Base-by-base conservation (phyloP, 2,329 filamentous ascomycete genomes). In the Venturia oleaginea region DNA sequence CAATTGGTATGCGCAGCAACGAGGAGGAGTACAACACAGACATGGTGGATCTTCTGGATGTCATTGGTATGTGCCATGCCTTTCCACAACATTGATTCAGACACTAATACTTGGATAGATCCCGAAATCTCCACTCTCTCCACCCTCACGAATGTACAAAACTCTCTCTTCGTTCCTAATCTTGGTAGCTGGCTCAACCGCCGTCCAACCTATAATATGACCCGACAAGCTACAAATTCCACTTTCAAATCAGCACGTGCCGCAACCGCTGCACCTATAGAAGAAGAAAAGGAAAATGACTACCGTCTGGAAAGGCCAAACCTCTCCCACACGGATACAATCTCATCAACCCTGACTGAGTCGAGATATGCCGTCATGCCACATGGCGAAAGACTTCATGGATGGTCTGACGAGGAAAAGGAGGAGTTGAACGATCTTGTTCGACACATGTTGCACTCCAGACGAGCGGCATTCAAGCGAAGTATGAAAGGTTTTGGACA, bases 91-190 rank as follows among this genome's bases (percentile, higher is more conserved):
- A 65, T 15, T 42, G 54, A 10, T 22, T 8, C 34, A 37, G 32
- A 15, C 3, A 34, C 30, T 19, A 66, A 7, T 30, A 17, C 5
- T 10, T 19, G 5, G 8, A 8, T 68, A 92, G 91, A 95, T 70
- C 90, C 91, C 51, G 90, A 95, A 76, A 86, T 96, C 3, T 86
- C 90, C 42, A 91, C 91, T 0, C 78, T 96, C 3, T 91, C 90
- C 0, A 93, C 90, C 17, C 82, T 95, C 11, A 95, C 90, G 54
- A 96, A 96, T 70, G 87, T 96, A 24, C 91, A 95, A 71, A 96
- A 96, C 73, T 94, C 91, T 0, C 84, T 96, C 11, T 95, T 95
- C 75, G 79, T 95, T 1, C 91, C 91, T 0, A 87, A 92, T 68
- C 79, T 95, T n/a, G 91, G 91, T 48, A 79, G 81, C 65, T 86